Evolutionary conservation across 202 grass and related monocot species (phyloP), one percentile per base, ranked within the genome.

Genomic region (Schoenoplectus tabernaemontani): DNA sequence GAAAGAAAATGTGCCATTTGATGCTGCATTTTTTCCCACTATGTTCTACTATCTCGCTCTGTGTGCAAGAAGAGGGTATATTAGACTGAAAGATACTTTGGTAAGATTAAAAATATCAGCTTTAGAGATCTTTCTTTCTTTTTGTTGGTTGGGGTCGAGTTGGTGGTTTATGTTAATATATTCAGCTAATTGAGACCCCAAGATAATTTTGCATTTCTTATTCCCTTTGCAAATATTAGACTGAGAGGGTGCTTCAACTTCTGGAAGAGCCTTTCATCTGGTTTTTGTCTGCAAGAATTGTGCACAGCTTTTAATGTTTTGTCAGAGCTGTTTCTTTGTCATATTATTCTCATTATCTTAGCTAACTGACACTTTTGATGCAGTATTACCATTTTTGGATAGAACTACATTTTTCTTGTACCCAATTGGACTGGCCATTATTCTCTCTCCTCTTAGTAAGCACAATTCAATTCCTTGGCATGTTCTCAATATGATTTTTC

Each of bases 381-480:
- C 83, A 99, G 96, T 99, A 61, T 89, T 99, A 81, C 87, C 91
- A 81, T 93, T 97, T 87, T 81, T 93, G 87, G 91, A 93, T 60
- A 87, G 89, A 86, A 93, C 94, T 22, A 93, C 94, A 84, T 97
- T 97, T 87, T 97, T 97, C 84, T 82, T 92, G 86, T 97, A 97
- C 64, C 94, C 94, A 30, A 92, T 97, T 37, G 94, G 94, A 20
- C 89, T 96, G 19, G 88, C 89, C 66, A 93, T 99, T 82, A 81
- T 95, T 77, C 81, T 91, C 13, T 93, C 92, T 67, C 92, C 89
- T 64, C 85, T 96, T 62, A 88, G 94, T 97, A 90, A 97, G 94
- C 82, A 76, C 23, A 24, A 65, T 23, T 11, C 43, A 74, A 53
- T 39, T 82, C 19, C 33, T 16, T 22, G 7, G 44, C 42, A 8